These are phyloP conservation scores for Tulasnella sp. DNA, from an alignment of 768 basidiomycete species.

Conservation along the genomic window DNA sequence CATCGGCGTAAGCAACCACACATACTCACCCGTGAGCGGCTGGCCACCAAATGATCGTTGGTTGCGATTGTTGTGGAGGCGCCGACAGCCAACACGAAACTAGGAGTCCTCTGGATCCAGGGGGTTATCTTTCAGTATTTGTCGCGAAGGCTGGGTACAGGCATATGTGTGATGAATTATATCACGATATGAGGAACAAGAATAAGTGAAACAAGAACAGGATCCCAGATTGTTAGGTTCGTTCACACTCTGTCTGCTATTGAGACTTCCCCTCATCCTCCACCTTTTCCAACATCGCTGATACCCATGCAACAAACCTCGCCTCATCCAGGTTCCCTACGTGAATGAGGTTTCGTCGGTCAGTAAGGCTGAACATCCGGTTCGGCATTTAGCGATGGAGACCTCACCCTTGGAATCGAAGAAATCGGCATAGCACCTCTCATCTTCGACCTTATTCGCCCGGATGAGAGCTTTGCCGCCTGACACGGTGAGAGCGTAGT, in stretches of 20 bases:
- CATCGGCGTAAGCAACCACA: not conserved
- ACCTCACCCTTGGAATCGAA: conserved; percentile 76
- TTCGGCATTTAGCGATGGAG: no score
- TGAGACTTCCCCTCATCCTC: conserved; percentile 13
- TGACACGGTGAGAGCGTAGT: conserved; percentile 74
- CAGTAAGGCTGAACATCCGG: no score
- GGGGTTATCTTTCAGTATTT: not conserved
- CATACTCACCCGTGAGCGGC: not conserved
- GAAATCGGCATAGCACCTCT: conserved; percentile 62
- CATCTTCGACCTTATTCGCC: conserved; percentile 53
- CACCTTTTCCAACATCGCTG: conserved; percentile 41
- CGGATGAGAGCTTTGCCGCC: conserved; percentile 81
- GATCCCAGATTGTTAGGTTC: not conserved
- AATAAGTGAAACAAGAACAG: not conserved
- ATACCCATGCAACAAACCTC: conserved; percentile 73
- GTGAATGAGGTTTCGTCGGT: not conserved
- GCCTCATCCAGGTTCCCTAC: conserved; percentile 60
- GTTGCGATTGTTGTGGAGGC: not conserved
- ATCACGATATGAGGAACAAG: not conserved
- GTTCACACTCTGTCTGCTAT: not conserved
- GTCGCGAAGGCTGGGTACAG: not conserved
- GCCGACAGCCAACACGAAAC: not conserved
- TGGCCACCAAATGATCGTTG: not conserved
- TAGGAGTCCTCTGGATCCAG: not conserved
- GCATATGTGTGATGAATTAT: not conserved